Conservation (phyloP, 257 asterid species). For the Nicotiana paniculata region DNA sequence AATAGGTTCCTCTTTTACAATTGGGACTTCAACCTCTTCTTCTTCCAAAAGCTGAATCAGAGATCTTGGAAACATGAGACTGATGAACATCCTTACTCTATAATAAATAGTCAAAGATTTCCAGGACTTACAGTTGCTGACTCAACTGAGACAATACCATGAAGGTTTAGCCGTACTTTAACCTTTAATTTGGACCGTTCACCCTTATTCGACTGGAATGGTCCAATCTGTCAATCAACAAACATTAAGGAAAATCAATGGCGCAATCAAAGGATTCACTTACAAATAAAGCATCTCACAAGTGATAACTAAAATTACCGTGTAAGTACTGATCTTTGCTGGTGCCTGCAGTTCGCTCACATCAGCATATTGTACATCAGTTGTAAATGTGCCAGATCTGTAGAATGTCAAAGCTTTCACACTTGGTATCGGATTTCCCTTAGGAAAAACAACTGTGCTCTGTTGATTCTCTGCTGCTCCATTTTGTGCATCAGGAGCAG, state of each 20-base stretch:
- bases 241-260: not conserved
- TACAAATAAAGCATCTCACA: not conserved
- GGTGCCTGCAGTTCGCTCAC: slow-evolving; percentile 69
- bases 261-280: not conserved
- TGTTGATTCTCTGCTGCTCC: slow-evolving; percentile 60
- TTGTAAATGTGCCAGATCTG: slow-evolving; percentile 59
- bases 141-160: slow-evolving; percentile 74
- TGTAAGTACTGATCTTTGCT: slow-evolving; percentile 73
- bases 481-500: slow-evolving; percentile 56
- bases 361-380: slow-evolving; percentile 76
- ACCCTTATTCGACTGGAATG: slow-evolving; percentile 57
- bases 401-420: slow-evolving; percentile 85
- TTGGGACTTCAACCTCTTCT: slow-evolving; percentile 74
- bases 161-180: slow-evolving; percentile 71
- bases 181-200: slow-evolving; percentile 70
- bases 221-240: slow-evolving; percentile 58
- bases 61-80: not conserved
- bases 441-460: slow-evolving; percentile 71
- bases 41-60: slow-evolving; percentile 72
- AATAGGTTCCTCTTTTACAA: slow-evolving; percentile 53
- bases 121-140: slow-evolving; percentile 60
- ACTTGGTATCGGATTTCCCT: slow-evolving; percentile 87
- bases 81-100: not conserved
- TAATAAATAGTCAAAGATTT: not conserved
- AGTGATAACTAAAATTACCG: slow-evolving; percentile 37